These are phyloP conservation scores for Rhizopogon rudus DNA, from an alignment of 768 basidiomycete genomes.

Conservation along the genomic window DNA sequence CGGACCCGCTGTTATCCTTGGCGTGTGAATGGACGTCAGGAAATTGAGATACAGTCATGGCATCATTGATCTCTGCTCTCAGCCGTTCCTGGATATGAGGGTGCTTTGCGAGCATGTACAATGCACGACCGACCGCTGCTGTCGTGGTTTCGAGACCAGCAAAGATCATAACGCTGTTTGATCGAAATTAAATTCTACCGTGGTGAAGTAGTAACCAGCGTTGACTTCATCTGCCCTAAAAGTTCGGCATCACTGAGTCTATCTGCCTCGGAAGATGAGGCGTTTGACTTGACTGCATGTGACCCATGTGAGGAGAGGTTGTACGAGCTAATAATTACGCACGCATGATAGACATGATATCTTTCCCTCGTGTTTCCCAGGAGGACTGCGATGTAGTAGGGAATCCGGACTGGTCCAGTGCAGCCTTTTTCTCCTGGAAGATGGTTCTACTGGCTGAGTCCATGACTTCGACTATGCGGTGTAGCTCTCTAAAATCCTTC, in stretches of 20 bases:
- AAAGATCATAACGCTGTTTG: conserved; percentile 17
- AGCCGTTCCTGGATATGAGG: not conserved
- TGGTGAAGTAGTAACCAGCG: not conserved
- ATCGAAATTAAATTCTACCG: not conserved
- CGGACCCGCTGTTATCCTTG: not conserved
- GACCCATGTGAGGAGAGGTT: not conserved
- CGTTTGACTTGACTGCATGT: conserved; percentile 19
- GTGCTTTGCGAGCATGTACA: conserved; percentile 11
- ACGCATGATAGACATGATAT: conserved; percentile 28
- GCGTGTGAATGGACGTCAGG: not conserved
- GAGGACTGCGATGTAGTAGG: not conserved
- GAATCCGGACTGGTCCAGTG: not conserved
- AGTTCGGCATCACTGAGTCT: conserved; percentile 19
- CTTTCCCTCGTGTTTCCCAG: conserved; percentile 5
- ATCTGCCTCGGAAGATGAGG: conserved; percentile 12
- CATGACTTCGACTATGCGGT: conserved; percentile 13
- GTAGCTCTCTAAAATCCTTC: not conserved
- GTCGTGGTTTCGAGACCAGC: conserved; percentile 16
- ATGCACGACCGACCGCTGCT: conserved; percentile 11
- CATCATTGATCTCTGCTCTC: conserved; percentile 4
- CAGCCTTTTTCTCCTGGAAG: conserved; percentile 15
- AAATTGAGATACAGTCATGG: conserved; percentile 7
- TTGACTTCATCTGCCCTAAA: conserved; percentile 24
- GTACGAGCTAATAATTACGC: not conserved
- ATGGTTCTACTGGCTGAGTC: conserved; percentile 9